Conservation (phyloP, 2,329 filamentous ascomycete genomes). For the Botryotinia narcissicola region DNA sequence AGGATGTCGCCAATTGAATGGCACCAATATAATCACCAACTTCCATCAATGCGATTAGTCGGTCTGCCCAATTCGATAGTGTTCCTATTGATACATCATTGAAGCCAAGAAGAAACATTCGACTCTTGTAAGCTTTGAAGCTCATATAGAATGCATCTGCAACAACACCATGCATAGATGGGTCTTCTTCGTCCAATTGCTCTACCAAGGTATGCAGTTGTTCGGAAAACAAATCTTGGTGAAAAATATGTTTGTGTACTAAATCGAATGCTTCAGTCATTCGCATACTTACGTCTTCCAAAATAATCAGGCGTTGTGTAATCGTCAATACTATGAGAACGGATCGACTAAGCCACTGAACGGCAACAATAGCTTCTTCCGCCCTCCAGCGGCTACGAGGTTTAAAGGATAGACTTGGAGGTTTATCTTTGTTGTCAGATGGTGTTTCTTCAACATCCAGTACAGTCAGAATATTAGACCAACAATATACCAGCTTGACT, state of each 20-base stretch:
- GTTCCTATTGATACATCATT: slow-evolving; percentile 89
- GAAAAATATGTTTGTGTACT: slow-evolving; percentile 87
- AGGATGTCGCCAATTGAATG: slow-evolving; percentile 85
- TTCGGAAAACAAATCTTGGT: slow-evolving; percentile 82
- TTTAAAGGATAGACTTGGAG: slow-evolving; percentile 74
- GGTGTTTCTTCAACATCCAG: slow-evolving; percentile 78
- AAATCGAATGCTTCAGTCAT: slow-evolving; percentile 95
- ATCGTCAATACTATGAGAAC: slow-evolving; percentile 90
- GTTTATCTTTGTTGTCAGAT: slow-evolving; percentile 69
- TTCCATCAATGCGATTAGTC: slow-evolving; percentile 91
- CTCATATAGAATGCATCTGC: slow-evolving; percentile 99
- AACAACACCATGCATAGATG: slow-evolving; percentile 90
- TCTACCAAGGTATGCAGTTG: slow-evolving; percentile 85
- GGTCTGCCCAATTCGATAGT: slow-evolving; percentile 95
- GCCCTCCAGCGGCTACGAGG: slow-evolving; percentile 87
- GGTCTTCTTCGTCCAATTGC: slow-evolving; percentile 80
- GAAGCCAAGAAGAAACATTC: slow-evolving; percentile 89
- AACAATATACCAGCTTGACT: slow-evolving; percentile 93
- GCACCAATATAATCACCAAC: slow-evolving; percentile 93
- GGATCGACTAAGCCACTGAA: slow-evolving; percentile 94
- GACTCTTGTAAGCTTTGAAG: slow-evolving; percentile 90
- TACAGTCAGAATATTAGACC: slow-evolving; percentile 96
- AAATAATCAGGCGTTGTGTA: slow-evolving; percentile 85
- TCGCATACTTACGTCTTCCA: slow-evolving; percentile 85
- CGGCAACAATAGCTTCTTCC: slow-evolving; percentile 91